Conservation (phyloP, 495 filamentous ascomycete species). For the Thermochaetoides thermophila region DNA sequence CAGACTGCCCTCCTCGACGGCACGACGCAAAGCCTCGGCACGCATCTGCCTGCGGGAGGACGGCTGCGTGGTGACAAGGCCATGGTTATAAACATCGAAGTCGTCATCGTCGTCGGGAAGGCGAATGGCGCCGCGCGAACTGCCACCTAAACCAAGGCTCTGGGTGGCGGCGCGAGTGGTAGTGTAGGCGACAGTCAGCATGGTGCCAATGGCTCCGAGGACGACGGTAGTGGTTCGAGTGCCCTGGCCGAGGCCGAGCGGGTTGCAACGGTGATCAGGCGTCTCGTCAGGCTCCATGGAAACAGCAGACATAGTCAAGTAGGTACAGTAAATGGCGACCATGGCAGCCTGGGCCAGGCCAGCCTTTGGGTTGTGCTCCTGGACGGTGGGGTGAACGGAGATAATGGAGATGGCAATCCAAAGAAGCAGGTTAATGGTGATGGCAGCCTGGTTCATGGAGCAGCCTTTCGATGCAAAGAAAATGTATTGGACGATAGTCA, state of each 20-base stretch:
- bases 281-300: slow-evolving; percentile 85
- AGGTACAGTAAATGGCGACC: slow-evolving; percentile 96
- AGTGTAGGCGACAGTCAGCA: slow-evolving; percentile 94
- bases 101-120: slow-evolving; percentile 36
- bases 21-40: slow-evolving; percentile 74
- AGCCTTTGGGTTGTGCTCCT: slow-evolving; percentile 84
- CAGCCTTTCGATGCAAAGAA: slow-evolving; percentile 81
- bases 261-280: slow-evolving; percentile 80
- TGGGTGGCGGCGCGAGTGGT: slow-evolving; percentile 94
- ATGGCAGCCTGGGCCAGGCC: slow-evolving; percentile 93
- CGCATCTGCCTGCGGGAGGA: slow-evolving; percentile 74
- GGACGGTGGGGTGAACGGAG: slow-evolving; percentile 79
- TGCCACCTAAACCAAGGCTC: slow-evolving; percentile 63
- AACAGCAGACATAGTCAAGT: slow-evolving; percentile 94
- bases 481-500: slow-evolving; percentile 94
- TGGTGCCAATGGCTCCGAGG: slow-evolving; percentile 85
- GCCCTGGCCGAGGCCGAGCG: slow-evolving; percentile 71
- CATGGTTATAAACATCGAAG: slow-evolving; percentile 55
- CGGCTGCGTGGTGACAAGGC: slow-evolving; percentile 80
- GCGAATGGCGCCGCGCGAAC: slow-evolving; percentile 38
- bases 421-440: slow-evolving; percentile 70
- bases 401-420: slow-evolving; percentile 68
- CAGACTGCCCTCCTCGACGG: slow-evolving; percentile 78
- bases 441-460: slow-evolving; percentile 80
- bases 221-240: slow-evolving; percentile 83